Evolutionary conservation across 352 stramenopile genomes (phyloP).

Genomic region (Phytopythium cucurbitacearum): DNA sequence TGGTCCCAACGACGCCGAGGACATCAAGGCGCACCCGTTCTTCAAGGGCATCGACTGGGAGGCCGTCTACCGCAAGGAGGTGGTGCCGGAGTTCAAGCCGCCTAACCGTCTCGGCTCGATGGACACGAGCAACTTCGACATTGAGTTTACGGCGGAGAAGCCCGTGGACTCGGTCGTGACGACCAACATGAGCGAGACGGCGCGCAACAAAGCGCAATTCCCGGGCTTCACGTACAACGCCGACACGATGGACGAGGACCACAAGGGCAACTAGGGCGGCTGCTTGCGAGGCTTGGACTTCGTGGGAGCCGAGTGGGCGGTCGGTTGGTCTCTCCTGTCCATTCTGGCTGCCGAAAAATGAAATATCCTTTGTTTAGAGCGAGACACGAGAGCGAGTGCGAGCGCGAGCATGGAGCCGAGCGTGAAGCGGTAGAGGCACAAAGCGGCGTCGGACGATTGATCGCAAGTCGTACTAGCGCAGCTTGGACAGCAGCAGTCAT

Average conservation of each 20-base stretch:
- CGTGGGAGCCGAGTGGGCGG: too few relatives aligned
- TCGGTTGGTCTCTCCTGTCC: too few relatives aligned
- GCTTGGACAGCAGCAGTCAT: too few relatives aligned
- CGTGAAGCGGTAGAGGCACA: too few relatives aligned
- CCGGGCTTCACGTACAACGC: conserved; percentile 89
- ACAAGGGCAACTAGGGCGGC: conserved; percentile 68
- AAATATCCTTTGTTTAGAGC: too few relatives aligned
- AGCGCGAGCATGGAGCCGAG: too few relatives aligned
- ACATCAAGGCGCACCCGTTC: conserved; percentile 93
- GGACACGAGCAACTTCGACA: conserved; percentile 93
- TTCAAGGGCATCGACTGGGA: conserved; percentile 93
- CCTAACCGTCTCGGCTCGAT: conserved; percentile 85
- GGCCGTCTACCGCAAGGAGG: conserved; percentile 81
- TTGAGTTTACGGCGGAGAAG: conserved; percentile 92
- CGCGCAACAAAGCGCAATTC: conserved; percentile 90
- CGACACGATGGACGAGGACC: conserved; percentile 83
- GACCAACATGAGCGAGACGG: conserved; percentile 88
- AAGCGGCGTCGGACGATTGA: too few relatives aligned
- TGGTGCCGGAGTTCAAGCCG: conserved; percentile 90
- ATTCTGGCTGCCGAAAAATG: too few relatives aligned
- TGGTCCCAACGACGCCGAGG: conserved; percentile 81
- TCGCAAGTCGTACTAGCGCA: too few relatives aligned
- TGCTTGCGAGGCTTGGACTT: too few relatives aligned
- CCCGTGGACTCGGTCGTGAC: conserved; percentile 89
- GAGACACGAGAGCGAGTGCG: too few relatives aligned